Conservation (phyloP, 2,329 filamentous ascomycete species). For the Hymenoscyphus repandus region DNA sequence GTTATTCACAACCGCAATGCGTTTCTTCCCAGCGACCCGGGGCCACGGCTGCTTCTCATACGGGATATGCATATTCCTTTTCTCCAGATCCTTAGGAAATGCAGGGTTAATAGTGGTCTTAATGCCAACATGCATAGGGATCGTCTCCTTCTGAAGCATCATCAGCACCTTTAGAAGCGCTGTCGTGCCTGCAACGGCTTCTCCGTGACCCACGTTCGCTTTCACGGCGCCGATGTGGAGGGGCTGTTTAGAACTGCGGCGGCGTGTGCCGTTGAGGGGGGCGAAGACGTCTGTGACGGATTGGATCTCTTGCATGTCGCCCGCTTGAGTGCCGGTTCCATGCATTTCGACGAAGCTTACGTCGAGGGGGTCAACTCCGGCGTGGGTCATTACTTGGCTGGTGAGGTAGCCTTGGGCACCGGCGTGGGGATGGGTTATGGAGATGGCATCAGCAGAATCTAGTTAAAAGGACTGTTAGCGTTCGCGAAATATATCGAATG, state of each 20-base stretch:
- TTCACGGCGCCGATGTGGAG: slow-evolving; percentile 35
- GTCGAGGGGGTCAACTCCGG: slow-evolving; percentile 67
- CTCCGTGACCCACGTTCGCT: slow-evolving; percentile 29
- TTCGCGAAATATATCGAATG: no score
- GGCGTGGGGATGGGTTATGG: slow-evolving; percentile 76
- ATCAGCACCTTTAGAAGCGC: slow-evolving; percentile 26
- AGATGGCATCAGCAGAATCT: slow-evolving; percentile 73
- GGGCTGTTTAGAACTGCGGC: slow-evolving; percentile 32
- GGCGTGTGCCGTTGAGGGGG: slow-evolving; percentile 42
- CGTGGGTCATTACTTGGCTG: slow-evolving; percentile 61
- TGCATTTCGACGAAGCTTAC: slow-evolving; percentile 84
- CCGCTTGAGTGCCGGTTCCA: slow-evolving; percentile 78
- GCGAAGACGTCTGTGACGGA: slow-evolving; percentile 65
- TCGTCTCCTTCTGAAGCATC: slow-evolving; percentile 21
- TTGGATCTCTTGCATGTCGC: slow-evolving; percentile 74
- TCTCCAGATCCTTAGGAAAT: slow-evolving; percentile 37
- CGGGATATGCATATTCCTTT: slow-evolving; percentile 40
- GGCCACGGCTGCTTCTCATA: not conserved
- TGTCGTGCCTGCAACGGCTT: slow-evolving; percentile 24
- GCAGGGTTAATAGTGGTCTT: slow-evolving; percentile 25
- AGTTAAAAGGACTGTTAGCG: no score
- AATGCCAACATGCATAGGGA: slow-evolving; percentile 23
- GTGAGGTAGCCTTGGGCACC: slow-evolving; percentile 70
- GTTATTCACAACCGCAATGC: slow-evolving; percentile 47
- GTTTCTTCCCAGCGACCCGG: slow-evolving; percentile 18